These are phyloP conservation scores for Plenodomus biglobosus DNA, from an alignment of 2,329 filamentous ascomycete genomes.

Conservation along the genomic window DNA sequence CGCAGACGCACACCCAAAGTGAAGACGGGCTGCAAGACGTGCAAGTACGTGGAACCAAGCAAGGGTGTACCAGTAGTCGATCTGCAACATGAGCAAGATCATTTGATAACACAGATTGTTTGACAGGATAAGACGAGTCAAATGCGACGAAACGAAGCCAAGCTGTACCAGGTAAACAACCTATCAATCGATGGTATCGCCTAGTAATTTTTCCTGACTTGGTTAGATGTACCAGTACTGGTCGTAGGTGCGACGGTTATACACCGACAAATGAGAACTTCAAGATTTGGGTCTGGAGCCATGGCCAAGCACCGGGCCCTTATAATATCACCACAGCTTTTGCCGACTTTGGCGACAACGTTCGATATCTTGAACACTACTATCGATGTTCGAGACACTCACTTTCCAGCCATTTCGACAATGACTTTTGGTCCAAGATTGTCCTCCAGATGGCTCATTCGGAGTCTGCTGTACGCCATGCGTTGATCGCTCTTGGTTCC, in stretches of 20 bases:
- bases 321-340: conserved; percentile 9
- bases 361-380: conserved; percentile 47
- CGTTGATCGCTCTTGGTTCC: conserved; percentile 48
- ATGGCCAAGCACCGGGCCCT: conserved; percentile 1
- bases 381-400: conserved; percentile 41
- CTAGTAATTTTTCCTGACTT: conserved; percentile 3
- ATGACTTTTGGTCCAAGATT: conserved; percentile 48
- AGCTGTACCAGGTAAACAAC: conserved; percentile 19
- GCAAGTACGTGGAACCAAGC: conserved; percentile 20
- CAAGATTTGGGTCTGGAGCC: conserved; percentile 6
- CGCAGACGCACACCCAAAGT: conserved; percentile 22
- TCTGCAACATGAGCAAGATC: neutral
- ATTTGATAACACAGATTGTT: neutral
- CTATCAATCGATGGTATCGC: neutral
- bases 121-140: conserved; percentile 16
- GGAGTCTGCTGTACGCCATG: conserved; percentile 49
- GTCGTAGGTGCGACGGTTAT: conserved; percentile 37
- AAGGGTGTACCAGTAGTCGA: neutral
- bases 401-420: conserved; percentile 37
- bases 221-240: conserved; percentile 31
- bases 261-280: conserved; percentile 2
- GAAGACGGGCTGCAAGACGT: conserved; percentile 29
- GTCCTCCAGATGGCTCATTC: conserved; percentile 47
- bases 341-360: conserved; percentile 15
- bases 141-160: conserved; percentile 27